A percentile compares a stretch with the other conserved stretches of the same genome.
These are phyloP conservation scores for Sporisorium sorghi DNA, from an alignment of 1,284 basidiomycete genomes.

Conservation along the genomic window DNA sequence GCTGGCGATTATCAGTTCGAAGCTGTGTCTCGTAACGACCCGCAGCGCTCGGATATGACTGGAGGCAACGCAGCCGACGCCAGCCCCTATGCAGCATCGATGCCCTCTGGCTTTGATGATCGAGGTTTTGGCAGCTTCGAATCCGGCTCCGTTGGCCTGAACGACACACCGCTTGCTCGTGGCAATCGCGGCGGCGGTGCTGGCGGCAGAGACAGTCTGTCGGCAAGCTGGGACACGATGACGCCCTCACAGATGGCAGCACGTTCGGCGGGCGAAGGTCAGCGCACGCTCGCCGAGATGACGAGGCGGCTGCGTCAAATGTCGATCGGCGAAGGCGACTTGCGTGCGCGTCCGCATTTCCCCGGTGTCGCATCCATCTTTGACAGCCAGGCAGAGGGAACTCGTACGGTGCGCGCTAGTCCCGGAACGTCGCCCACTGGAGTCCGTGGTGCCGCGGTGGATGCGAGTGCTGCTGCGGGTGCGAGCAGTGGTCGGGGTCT, in stretches of 20 bases:
- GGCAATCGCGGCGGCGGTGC: neutral
- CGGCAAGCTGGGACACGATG: conserved; percentile 50
- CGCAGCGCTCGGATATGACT: neutral
- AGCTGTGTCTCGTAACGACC: conserved; percentile 9
- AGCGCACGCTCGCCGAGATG: conserved; percentile 40
- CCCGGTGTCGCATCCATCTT: conserved; percentile 19
- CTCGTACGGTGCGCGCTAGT: conserved; percentile 44
- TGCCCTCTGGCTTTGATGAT: conserved; percentile 47
- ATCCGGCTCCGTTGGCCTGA: conserved; percentile 17
- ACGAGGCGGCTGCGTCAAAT: conserved; percentile 43
- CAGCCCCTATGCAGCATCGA: conserved; percentile 49
- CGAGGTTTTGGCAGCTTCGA: conserved; percentile 24
- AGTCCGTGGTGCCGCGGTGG: conserved; percentile 9
- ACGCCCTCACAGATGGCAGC: conserved; percentile 33
- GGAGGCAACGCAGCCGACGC: conserved; percentile 22
- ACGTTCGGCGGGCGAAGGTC: conserved; percentile 29
- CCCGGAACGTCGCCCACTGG: conserved; percentile 39
- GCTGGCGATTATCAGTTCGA: conserved; percentile 41
- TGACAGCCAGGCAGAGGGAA: conserved; percentile 37
- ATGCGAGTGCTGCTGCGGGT: neutral
- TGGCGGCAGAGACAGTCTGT: conserved; percentile 38
- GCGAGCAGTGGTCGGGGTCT: conserved; percentile 13
- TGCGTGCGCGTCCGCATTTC: conserved; percentile 2
- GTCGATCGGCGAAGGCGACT: conserved; percentile 35
- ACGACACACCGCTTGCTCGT: conserved; percentile 9